phyloP scores from a whole-genome alignment of 257 asterid genomes.

The Petrea volubilis region DNA sequence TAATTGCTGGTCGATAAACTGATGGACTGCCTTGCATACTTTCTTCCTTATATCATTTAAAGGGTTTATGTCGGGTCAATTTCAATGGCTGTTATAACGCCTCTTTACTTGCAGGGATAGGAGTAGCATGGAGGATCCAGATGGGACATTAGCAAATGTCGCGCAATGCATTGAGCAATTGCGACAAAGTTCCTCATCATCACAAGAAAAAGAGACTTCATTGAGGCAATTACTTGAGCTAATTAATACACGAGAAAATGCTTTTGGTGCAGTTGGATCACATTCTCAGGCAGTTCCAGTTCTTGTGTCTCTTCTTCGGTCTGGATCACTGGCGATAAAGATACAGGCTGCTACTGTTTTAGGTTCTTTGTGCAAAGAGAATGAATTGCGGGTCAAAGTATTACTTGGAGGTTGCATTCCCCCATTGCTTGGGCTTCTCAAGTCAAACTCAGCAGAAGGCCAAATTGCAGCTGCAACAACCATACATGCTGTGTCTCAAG shows the following conservation, averaged over 20 bases:
- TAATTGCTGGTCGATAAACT: not conserved
- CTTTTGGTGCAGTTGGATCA: conserved; percentile 95
- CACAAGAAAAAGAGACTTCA: conserved; percentile 78
- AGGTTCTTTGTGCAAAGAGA: conserved; percentile 94
- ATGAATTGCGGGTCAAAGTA: conserved; percentile 90
- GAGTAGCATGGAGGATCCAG: conserved; percentile 96
- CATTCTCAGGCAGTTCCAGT: conserved; percentile 99
- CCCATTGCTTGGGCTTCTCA: conserved; percentile 95
- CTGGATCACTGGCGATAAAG: conserved; percentile 90
- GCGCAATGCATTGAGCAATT: conserved; percentile 95
- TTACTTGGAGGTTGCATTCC: conserved; percentile 98
- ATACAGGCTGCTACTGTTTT: conserved; percentile 88
- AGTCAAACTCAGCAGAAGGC: conserved; percentile 87
- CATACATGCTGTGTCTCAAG: conserved; percentile 94
- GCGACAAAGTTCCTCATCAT: conserved; percentile 83
- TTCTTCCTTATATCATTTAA: not conserved
- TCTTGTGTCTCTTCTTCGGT: conserved; percentile 94
- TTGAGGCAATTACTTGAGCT: conserved; percentile 81
- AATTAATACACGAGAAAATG: conserved; percentile 80
- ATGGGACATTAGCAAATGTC: conserved; percentile 96
- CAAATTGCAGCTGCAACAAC: conserved; percentile 97
- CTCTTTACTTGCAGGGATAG: conserved; percentile 68
- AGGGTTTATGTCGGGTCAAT: conserved; percentile 17
- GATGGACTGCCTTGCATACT: not conserved
- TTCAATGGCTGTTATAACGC: conserved; percentile 10